A percentile compares a stretch with the other conserved stretches of the same genome.
Evolutionary conservation across 768 basidiomycete species (phyloP).

Genomic region (Naganishia friedmannii): DNA sequence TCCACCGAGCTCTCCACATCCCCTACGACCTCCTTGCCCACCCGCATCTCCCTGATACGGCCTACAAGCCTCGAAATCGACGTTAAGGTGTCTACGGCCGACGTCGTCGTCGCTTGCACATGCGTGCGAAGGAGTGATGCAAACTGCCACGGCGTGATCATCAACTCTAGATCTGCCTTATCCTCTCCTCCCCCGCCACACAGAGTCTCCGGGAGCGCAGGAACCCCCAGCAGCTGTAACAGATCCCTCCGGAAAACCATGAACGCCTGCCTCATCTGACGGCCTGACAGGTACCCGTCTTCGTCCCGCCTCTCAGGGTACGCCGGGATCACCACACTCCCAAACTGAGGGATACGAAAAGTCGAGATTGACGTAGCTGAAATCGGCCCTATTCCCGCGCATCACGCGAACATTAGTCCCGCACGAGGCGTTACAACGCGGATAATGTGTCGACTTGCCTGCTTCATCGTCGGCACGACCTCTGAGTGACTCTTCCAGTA

Average conservation of each 20-base stretch:
- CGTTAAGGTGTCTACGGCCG: slow-evolving; percentile 68
- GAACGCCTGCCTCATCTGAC: slow-evolving; percentile 24
- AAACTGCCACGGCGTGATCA: slow-evolving; percentile 65
- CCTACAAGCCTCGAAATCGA: slow-evolving; percentile 81
- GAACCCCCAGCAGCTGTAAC: slow-evolving; percentile 74
- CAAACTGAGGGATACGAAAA: slow-evolving; percentile 92
- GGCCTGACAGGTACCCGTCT: neutral
- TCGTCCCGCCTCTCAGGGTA: neutral
- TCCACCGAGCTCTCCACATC: slow-evolving; percentile 68
- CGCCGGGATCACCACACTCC: slow-evolving; percentile 68
- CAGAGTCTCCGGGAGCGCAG: slow-evolving; percentile 57
- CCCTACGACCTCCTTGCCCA: slow-evolving; percentile 69
- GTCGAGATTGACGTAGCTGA: slow-evolving; percentile 50
- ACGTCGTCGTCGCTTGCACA: slow-evolving; percentile 65
- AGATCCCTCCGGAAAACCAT: slow-evolving; percentile 61
- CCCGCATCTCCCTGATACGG: slow-evolving; percentile 88
- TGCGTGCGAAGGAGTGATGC: slow-evolving; percentile 72
- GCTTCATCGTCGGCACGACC: neutral
- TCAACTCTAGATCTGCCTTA: slow-evolving; percentile 19
- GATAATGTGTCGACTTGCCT: neutral
- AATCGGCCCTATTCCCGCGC: neutral
- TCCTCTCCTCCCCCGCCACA: neutral
- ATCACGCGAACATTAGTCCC: too few species aligned
- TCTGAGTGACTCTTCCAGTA: slow-evolving; percentile 58
- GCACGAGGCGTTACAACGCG: neutral